A percentile compares a stretch with the other conserved stretches of the same genome.
Evolutionary conservation across 305 asterid species (phyloP).

Genomic region (Fraxinus xanthoxyloides): DNA sequence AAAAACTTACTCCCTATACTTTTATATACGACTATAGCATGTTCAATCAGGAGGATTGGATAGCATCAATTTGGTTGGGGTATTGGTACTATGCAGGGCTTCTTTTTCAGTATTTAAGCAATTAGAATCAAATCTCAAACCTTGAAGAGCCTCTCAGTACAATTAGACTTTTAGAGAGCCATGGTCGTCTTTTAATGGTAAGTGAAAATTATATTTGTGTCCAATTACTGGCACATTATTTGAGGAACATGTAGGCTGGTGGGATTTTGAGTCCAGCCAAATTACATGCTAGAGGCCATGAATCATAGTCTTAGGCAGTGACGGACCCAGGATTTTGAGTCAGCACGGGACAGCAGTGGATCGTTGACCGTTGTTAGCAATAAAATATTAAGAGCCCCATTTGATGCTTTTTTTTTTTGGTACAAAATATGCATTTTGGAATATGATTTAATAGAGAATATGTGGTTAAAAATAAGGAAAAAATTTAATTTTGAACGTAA

Average conservation of each 20-base stretch:
- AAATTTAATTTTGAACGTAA: too few relatives aligned
- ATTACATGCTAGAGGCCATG: background rate
- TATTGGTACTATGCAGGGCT: background rate
- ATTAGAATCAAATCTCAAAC: background rate
- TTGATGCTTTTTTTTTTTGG: too few relatives aligned
- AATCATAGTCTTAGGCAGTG: background rate
- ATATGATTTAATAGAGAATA: too few relatives aligned
- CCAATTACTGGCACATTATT: background rate
- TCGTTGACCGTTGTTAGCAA: too few relatives aligned
- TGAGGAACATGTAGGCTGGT: background rate
- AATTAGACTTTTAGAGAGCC: background rate
- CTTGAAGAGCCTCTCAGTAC: background rate
- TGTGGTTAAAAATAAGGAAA: too few relatives aligned
- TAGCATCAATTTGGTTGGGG: background rate
- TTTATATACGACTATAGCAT: background rate
- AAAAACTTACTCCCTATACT: background rate
- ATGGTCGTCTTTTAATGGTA: background rate
- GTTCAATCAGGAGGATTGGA: background rate
- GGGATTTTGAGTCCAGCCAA: background rate
- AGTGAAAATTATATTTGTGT: background rate
- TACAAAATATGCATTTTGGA: too few relatives aligned
- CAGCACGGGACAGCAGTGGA: too few relatives aligned
- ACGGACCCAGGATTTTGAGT: too few relatives aligned
- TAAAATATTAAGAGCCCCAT: too few relatives aligned
- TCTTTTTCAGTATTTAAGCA: background rate